These are phyloP conservation scores for Malus sylvestris DNA, from an alignment of 306 rosid genomes.

Conservation along the genomic window DNA sequence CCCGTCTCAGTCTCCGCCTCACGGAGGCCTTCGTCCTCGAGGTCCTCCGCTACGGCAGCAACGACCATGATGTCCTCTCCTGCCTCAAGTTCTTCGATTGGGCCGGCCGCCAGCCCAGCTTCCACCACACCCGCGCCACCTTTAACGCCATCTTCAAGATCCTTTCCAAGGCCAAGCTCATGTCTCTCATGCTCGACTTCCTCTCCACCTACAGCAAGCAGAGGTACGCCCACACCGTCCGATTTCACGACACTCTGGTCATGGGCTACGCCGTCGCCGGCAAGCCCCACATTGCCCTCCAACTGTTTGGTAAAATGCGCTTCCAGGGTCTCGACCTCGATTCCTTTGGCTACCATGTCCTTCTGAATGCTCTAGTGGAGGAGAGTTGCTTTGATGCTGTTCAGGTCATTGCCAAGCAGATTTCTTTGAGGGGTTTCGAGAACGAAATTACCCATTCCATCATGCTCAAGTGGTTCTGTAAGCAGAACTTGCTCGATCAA, in stretches of 20 bases:
- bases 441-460: conserved; percentile 31
- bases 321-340: conserved; percentile 62
- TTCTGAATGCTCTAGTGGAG: conserved; percentile 56
- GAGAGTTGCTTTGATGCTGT: conserved; percentile 37
- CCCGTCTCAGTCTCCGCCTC: conserved; percentile 44
- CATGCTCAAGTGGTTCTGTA: conserved; percentile 48
- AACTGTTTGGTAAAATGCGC: conserved; percentile 64
- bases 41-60: conserved; percentile 37
- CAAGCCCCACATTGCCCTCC: conserved; percentile 55
- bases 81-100: conserved; percentile 85
- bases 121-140: conserved; percentile 58
- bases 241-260: conserved; percentile 55
- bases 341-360: conserved; percentile 41
- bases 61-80: conserved; percentile 40
- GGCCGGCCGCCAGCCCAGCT: conserved; percentile 67
- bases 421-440: conserved; percentile 41
- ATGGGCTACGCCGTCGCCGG: conserved; percentile 76
- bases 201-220: conserved; percentile 26
- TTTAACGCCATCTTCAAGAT: conserved; percentile 52
- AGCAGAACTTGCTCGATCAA: conserved; percentile 37
- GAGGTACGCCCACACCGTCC: background rate
- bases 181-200: conserved; percentile 45
- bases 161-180: conserved; percentile 39
- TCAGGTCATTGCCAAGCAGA: conserved; percentile 39
- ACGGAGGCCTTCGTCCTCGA: conserved; percentile 44